Evolutionary conservation across 2,329 filamentous ascomycete species (phyloP).

Genomic region (Pseudocercospora macadamiae): DNA sequence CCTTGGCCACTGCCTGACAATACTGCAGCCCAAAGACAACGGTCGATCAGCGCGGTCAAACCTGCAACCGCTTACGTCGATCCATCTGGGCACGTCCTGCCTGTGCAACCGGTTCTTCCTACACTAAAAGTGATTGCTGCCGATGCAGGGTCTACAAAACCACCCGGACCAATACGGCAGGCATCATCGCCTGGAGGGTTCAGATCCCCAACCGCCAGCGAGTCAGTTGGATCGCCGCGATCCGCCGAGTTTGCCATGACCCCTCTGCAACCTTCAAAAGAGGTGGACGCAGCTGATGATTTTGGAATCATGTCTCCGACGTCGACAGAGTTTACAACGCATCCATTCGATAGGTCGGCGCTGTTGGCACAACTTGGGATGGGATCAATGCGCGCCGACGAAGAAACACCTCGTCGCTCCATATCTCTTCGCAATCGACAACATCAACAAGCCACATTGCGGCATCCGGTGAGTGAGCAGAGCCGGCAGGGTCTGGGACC

Average conservation of each 20-base stretch:
- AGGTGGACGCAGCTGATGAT: slow-evolving; percentile 39
- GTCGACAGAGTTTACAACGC: slow-evolving; percentile 44
- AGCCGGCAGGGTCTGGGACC: background rate
- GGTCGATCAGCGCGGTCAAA: slow-evolving; percentile 40
- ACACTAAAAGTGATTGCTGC: slow-evolving; percentile 24
- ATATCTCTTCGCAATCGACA: slow-evolving; percentile 24
- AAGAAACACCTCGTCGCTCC: slow-evolving; percentile 28
- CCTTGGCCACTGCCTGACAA: slow-evolving; percentile 60
- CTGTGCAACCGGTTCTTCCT: slow-evolving; percentile 36
- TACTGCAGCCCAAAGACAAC: slow-evolving; percentile 12
- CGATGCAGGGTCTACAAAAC: slow-evolving; percentile 1
- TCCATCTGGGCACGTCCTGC: slow-evolving; percentile 39
- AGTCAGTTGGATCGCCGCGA: slow-evolving; percentile 41
- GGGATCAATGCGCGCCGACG: slow-evolving; percentile 36
- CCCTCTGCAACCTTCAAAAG: slow-evolving; percentile 36
- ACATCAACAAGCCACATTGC: slow-evolving; percentile 5
- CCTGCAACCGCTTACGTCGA: slow-evolving; percentile 56
- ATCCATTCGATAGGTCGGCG: slow-evolving; percentile 40
- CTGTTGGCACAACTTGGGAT: slow-evolving; percentile 41
- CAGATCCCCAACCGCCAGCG: background rate
- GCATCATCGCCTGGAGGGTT: slow-evolving; percentile 1
- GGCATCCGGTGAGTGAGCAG: background rate
- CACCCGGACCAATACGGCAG: slow-evolving; percentile 10
- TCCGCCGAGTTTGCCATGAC: slow-evolving; percentile 42
- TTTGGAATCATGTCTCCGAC: slow-evolving; percentile 46